These are phyloP conservation scores for Allium cepa DNA, from an alignment of 106 monocot species.

Conservation along the genomic window DNA sequence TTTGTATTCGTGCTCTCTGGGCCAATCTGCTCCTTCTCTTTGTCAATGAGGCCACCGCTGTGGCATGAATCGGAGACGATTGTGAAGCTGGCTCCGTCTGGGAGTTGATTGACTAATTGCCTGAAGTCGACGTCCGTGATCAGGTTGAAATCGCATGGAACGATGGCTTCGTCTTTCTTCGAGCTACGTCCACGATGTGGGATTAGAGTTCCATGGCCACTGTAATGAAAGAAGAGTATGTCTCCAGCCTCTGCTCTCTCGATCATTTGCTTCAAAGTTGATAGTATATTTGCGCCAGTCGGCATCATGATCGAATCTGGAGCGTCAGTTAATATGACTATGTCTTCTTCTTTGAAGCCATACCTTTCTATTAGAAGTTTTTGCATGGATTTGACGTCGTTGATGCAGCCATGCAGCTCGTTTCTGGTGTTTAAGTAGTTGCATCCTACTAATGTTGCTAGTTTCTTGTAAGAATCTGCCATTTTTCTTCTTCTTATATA, in stretches of 20 bases:
- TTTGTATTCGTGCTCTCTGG: constrained; percentile 10
- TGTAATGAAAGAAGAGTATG: constrained; percentile 76
- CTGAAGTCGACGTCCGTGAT: constrained; percentile 84
- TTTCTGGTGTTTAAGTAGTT: constrained; percentile 48
- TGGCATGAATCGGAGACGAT: constrained; percentile 94
- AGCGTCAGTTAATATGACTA: constrained; percentile 29
- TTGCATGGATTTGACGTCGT: constrained; percentile 63
- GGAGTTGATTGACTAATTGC: constrained; percentile 57
- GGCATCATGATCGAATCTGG: constrained; percentile 25
- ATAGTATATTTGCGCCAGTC: constrained; percentile 55
- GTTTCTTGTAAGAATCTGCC: constrained; percentile 32
- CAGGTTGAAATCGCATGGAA: constrained; percentile 79
- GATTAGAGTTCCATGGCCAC: constrained; percentile 76
- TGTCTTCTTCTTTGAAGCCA: constrained; percentile 30
- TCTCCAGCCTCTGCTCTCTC: constrained; percentile 43
- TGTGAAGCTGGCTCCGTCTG: constrained; percentile 45
- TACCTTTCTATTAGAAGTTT: constrained; percentile 36
- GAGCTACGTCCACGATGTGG: constrained; percentile 20
- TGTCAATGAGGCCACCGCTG: constrained; percentile 93
- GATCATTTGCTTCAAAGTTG: constrained; percentile 28
- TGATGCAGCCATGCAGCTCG: constrained; percentile 67
- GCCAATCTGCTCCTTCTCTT: constrained; percentile 88
- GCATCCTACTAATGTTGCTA: constrained; percentile 63
- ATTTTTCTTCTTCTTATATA: constrained; percentile 3
- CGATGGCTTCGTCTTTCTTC: constrained; percentile 57